Evolutionary conservation across 2,329 filamentous ascomycete genomes (phyloP), one percentile per base, ranked within the genome.

Genomic region (Triangularia setosa): DNA sequence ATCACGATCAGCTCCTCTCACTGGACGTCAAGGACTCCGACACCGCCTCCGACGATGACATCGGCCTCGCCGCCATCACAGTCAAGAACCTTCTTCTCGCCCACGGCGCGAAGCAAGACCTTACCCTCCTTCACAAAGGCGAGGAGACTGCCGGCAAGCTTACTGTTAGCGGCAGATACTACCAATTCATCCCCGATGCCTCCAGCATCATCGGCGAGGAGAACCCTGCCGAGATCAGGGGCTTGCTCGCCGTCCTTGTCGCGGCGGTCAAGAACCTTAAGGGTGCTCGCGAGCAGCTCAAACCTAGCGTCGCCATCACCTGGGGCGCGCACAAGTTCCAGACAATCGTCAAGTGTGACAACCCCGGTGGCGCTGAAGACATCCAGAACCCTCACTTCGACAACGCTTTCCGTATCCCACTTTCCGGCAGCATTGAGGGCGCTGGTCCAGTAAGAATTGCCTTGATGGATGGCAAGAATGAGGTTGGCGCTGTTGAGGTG

Each of bases 311-410:
- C 60, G 76, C 77, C 69, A 74, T 82, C 0, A 72, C 74, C 0
- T 81, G 77, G 77, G 78, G 78, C 16, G 72, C 62, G 8, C 75
- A 77, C 66, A 73, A 74, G 23, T 81, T 79, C 74, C 72, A 70
- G 59, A 82, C 80, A 0, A 76, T 74, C 1, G 72, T 75, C 62
- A 79, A 80, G 72, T 71, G 74, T 0, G 80, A 82, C 69, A 74
- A 72, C 1, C 79, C 79, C 0, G 80, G 80, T 1, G 40, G 40
- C 6, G 40, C 40, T 21, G 76, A 71, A 2, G 80, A 82, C 58
- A 80, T 82, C 66, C 79, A 79, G 73, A 83, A 81, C 68, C 80
- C 80, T 2, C 72, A 75, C 1, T 83, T 81, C 61, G 79, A 82
- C 64, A 75, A 78, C 68, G 75, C 77, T 0, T 82, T 82, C 72